Base-by-base conservation (phyloP, 306 rosid genomes). In the Cucurbita maxima region DNA sequence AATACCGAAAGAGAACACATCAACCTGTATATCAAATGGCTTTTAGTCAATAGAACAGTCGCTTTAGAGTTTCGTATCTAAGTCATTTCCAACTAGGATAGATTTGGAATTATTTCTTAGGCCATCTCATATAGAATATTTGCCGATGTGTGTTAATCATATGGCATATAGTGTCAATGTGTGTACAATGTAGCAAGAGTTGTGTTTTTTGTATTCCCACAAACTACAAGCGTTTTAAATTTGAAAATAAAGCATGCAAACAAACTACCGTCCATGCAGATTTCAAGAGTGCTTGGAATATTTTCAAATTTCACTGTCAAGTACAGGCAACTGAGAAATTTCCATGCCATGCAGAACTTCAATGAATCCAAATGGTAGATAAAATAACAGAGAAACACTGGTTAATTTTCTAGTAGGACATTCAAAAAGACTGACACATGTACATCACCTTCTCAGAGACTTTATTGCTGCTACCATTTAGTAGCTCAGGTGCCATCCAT, bases 401-500 rank as follows among this genome's bases (percentile, higher is more conserved):
- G 72, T 64, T 64, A 64, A 43, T 41, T 64, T 44, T 47, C 36
- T 10, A 43, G 36, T 41, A 43, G 53, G 44, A 30, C 72, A 43
- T 64, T 41, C 18, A 64, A n/a, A n/a, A 64, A 64, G 53, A 38
- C n/a, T 11, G 72, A 36, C 2, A 15, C 45, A 8, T 48, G 47
- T 44, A 63, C 25, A 55, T 78, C 58, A 89, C 97, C 96, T 91
- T 91, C 72, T 91, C 97, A 3, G 97, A 91, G 74, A 91, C 97
- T 85, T 82, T 89, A 47, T 82, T 91, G 84, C 97, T 91, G 86
- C 93, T 83, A 40, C 97, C 96, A 76, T 91, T 89, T 40, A 92
- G 88, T 76, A 88, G 84, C 83, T 91, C 97, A 4, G 97, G 97
- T 15, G 97, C 96, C 97, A 91, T 91, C 97, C 97, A 91, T 51